Evolutionary conservation across 176 grass and related monocot genomes (phyloP).

Genomic region (Avena atlantica): DNA sequence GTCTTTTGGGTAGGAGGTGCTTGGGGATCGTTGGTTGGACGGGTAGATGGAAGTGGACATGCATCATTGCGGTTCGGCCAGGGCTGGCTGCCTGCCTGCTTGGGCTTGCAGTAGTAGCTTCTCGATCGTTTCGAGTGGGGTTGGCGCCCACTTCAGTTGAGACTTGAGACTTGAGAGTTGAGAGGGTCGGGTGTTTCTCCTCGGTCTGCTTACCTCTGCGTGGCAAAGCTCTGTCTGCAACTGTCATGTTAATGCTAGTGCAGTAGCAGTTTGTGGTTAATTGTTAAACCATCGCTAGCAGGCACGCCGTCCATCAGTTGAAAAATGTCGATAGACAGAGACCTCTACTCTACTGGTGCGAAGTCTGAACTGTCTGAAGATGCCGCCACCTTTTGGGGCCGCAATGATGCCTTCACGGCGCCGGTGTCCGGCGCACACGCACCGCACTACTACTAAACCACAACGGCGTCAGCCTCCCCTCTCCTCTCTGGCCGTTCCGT

Average conservation of each 20-base stretch:
- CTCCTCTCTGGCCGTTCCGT: background rate
- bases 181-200: background rate
- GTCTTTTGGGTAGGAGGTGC: constrained; percentile 14
- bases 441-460: background rate
- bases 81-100: background rate
- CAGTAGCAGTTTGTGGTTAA: too few species aligned
- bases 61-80: constrained; percentile 32
- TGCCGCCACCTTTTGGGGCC: constrained; percentile 21
- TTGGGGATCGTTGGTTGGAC: background rate
- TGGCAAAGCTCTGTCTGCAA: background rate
- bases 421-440: background rate
- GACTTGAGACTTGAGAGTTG: background rate
- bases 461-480: too few species aligned
- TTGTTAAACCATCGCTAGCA: too few species aligned
- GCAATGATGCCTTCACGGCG: constrained; percentile 48
- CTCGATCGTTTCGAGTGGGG: constrained; percentile 36
- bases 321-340: background rate
- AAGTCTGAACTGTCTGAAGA: background rate
- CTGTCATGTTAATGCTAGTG: background rate
- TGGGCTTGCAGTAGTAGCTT: background rate
- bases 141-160: constrained; percentile 35
- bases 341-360: background rate
- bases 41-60: background rate
- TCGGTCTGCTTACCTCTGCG: constrained; percentile 35
- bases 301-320: background rate